Percentiles rank a stretch among this genome's conserved stretches.
phyloP scores from a whole-genome alignment of 2,329 filamentous ascomycete genomes.

The Claviceps fusiformis region DNA sequence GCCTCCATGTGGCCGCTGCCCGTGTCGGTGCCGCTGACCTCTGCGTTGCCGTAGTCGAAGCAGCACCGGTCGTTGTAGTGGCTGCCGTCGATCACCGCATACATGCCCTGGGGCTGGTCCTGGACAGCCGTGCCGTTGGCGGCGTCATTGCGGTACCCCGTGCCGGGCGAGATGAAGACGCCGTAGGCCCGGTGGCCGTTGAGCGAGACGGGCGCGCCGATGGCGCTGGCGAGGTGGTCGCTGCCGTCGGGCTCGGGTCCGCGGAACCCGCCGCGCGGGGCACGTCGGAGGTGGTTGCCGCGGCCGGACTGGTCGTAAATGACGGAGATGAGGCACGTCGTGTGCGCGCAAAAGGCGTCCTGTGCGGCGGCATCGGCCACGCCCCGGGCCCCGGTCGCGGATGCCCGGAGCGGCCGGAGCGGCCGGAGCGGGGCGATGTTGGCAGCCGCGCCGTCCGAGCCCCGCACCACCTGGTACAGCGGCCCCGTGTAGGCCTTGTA shows the following conservation, averaged over 20 bases:
- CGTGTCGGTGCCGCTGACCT: constrained; percentile 36
- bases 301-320: constrained; percentile 54
- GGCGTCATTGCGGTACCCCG: constrained; percentile 47
- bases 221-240: constrained; percentile 46
- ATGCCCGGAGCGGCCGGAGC: too few relatives aligned
- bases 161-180: constrained; percentile 47
- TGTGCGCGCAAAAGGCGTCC: constrained; percentile 45
- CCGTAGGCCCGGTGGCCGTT: constrained; percentile 50
- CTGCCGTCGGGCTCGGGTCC: constrained; percentile 43
- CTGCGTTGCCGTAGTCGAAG: constrained; percentile 45
- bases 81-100: constrained; percentile 44
- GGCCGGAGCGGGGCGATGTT: constrained; percentile 1
- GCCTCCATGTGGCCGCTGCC: constrained; percentile 57
- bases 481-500: constrained; percentile 38
- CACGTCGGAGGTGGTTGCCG: constrained; percentile 49
- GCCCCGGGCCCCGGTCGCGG: constrained; percentile 27
- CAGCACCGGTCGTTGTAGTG: constrained; percentile 45
- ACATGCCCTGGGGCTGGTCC: constrained; percentile 45
- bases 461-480: constrained; percentile 47
- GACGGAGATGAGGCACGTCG: constrained; percentile 48
- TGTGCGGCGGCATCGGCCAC: constrained; percentile 48
- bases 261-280: constrained; percentile 37
- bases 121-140: constrained; percentile 38
- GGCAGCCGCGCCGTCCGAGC: constrained; percentile 24
- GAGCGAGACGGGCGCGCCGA: constrained; percentile 46